phyloP scores from a whole-genome alignment of 306 rosid species.

The Ochetophila trinervis region DNA sequence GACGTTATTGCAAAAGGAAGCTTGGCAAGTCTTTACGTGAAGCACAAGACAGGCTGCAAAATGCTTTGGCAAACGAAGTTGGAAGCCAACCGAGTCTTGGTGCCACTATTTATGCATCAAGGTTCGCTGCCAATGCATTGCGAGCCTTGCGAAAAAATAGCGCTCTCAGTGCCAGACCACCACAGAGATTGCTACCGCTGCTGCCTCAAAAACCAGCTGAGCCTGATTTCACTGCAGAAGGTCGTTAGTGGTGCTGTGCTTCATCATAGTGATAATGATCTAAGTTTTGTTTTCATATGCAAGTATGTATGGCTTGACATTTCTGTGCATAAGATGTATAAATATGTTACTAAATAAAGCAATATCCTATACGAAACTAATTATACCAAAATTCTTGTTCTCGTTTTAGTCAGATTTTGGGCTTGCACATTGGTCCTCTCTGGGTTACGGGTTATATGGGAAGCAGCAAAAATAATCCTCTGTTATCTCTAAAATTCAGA shows the following conservation, averaged over 20 bases:
- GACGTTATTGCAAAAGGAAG: constrained; percentile 48
- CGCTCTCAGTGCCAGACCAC: constrained; percentile 12
- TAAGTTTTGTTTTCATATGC: too few relatives aligned
- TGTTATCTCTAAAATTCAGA: too few relatives aligned
- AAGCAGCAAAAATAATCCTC: too few relatives aligned
- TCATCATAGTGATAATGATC: too few relatives aligned
- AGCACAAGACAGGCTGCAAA: constrained; percentile 48
- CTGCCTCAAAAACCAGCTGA: constrained; percentile 70
- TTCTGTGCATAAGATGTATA: not conserved
- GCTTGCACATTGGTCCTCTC: too few relatives aligned
- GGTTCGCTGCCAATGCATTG: constrained; percentile 47
- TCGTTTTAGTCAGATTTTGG: too few relatives aligned
- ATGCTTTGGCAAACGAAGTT: constrained; percentile 34
- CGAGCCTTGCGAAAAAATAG: constrained; percentile 35
- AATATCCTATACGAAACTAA: too few relatives aligned
- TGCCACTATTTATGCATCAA: constrained; percentile 65
- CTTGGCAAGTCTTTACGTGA: constrained; percentile 42
- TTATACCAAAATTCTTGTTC: too few relatives aligned
- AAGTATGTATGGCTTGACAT: not conserved
- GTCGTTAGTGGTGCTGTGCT: constrained; percentile 7
- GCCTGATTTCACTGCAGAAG: constrained; percentile 51
- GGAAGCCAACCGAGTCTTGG: constrained; percentile 42
- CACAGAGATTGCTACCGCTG: constrained; percentile 38
- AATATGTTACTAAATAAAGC: too few relatives aligned
- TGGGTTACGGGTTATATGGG: too few relatives aligned